Evolutionary conservation across 2,329 filamentous ascomycete genomes (phyloP), one percentile per base, ranked within the genome.

Genomic region (Gyromitra esculenta): DNA sequence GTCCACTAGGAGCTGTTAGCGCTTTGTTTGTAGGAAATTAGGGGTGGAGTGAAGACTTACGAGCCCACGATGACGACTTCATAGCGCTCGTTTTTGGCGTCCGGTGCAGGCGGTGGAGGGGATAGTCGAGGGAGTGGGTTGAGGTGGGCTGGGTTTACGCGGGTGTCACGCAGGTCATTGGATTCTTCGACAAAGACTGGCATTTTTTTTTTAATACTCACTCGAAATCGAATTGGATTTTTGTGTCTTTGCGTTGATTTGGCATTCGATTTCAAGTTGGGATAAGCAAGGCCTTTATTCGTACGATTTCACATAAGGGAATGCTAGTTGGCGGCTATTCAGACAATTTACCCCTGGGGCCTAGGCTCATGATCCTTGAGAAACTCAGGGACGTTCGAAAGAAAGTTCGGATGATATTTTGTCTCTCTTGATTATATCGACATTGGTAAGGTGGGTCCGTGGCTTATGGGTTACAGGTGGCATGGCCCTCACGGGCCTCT

Each of bases 61-160:
- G 54, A 77, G 50, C 85, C 85, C 9, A 83, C 82, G 11, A 86
- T 79, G 1, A 85, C 81, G 1, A 85, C 84, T 77, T 86, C 84
- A 80, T 85, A 85, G 71, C 80, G 82, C 50, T 83, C 83, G 2
- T 75, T 77, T 41, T 75, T 74, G 15, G 56, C 62, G 4, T 18
- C 37, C 18, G 25, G 60, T 71, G 50, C 64, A 56, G 11, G 76
- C 56, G 15, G 18, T 3, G 59, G 15, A 4, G 79, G 63, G 0
- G 82, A 79, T 5, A 84, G 77, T 43, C 83, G 82, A 56, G 84
- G 83, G 18, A 85, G 78, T 56, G 84, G 83, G 41, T 82, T 81
- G 9, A 83, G 83, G 74, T 84, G 84, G 5, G 83, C 84, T 15
- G 83, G 84, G 13, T 83, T 81, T 11, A 84, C 82, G 67, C 84